phyloP scores from a whole-genome alignment of 163 green algal genomes.

The Chloromonas sp. region DNA sequence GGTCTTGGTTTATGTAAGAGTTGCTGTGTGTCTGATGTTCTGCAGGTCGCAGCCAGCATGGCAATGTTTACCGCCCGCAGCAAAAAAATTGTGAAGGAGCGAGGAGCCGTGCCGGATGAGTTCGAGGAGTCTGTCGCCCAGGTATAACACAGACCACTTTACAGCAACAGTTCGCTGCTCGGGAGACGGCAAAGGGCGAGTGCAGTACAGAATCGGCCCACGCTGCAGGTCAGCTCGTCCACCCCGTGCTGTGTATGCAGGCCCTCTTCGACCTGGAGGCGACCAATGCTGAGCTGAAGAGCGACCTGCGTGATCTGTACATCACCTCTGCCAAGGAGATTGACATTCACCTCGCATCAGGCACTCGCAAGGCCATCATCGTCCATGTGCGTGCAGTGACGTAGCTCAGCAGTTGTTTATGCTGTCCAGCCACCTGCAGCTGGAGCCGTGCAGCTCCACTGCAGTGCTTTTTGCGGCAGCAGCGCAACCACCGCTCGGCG shows the following conservation, averaged over 20 bases:
- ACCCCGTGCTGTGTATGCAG: conserved; percentile 49
- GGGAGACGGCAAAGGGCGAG: too few relatives aligned
- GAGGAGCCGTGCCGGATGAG: conserved; percentile 80
- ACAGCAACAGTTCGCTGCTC: too few relatives aligned
- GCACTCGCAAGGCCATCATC: conserved; percentile 90
- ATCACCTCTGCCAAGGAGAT: conserved; percentile 94
- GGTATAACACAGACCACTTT: conserved; percentile 43
- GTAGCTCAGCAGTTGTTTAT: too few relatives aligned
- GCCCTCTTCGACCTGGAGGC: conserved; percentile 98
- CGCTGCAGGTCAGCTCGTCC: too few relatives aligned
- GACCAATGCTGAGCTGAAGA: conserved; percentile 98
- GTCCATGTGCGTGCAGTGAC: conserved; percentile 66
- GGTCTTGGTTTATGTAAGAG: too few relatives aligned
- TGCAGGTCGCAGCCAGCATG: conserved; percentile 7
- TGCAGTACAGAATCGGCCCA: too few relatives aligned
- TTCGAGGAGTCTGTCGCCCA: conserved; percentile 98
- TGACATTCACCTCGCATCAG: conserved; percentile 62
- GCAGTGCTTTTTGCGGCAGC: not conserved
- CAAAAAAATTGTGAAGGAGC: conserved; percentile 96
- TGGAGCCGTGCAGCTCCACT: not conserved
- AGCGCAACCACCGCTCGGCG: too few relatives aligned
- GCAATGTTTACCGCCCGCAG: conserved; percentile 79
- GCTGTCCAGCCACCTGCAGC: not conserved
- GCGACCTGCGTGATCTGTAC: conserved; percentile 95
- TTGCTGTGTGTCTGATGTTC: not conserved